phyloP scores from a whole-genome alignment of 805 yeast species.

The Saturnispora kantuleensis region DNA sequence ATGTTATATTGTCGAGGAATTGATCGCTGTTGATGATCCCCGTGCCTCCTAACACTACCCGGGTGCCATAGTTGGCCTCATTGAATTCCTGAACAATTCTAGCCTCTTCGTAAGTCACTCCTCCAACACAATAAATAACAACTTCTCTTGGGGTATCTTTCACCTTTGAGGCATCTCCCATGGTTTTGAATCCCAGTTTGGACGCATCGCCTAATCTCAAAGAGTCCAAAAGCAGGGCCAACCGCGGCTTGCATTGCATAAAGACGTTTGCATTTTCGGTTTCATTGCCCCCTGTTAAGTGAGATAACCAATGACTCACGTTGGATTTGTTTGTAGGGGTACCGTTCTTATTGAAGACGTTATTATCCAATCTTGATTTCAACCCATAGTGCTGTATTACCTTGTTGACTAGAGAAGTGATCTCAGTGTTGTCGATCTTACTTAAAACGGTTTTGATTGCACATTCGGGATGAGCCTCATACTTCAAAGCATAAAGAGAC shows the following conservation, averaged over 20 bases:
- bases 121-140: constrained; percentile 73
- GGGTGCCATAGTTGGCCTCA: constrained; percentile 42
- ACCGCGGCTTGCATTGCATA: constrained; percentile 83
- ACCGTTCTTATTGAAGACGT: constrained; percentile 20
- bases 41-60: constrained; percentile 77
- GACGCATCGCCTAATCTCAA: constrained; percentile 22
- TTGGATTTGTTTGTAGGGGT: constrained; percentile 12
- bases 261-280: constrained; percentile 54
- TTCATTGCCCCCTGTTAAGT: constrained; percentile 25
- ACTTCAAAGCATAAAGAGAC: constrained; percentile 63
- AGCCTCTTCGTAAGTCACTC: constrained; percentile 88
- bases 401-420: constrained; percentile 32
- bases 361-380: constrained; percentile 31
- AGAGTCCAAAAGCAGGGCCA: constrained; percentile 39
- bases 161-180: constrained; percentile 18
- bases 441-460: constrained; percentile 32
- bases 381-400: constrained; percentile 38
- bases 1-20: constrained; percentile 26
- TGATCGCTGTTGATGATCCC: constrained; percentile 38
- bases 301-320: constrained; percentile 26
- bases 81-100: constrained; percentile 69
- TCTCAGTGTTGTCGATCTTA: constrained; percentile 29
- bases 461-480: constrained; percentile 42
- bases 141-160: constrained; percentile 42
- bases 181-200: background rate